A percentile compares a stretch with the other conserved stretches of the same genome.
These are phyloP conservation scores for Arachnomyces sp. DNA, from an alignment of 2,329 filamentous ascomycete species.

Conservation along the genomic window DNA sequence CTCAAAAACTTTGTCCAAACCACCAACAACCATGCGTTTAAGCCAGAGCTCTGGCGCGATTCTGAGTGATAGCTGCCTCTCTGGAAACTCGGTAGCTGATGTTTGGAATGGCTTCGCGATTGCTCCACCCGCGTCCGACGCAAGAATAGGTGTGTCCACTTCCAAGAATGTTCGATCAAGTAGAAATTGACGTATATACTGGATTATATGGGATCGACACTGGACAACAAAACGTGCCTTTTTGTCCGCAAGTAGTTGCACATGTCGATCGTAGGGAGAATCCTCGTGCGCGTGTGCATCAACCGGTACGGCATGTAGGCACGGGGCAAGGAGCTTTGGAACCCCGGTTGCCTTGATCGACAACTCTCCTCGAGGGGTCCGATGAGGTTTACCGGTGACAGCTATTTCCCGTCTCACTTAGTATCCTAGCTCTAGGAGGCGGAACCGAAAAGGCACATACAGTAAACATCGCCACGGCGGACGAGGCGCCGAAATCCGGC, in stretches of 20 bases:
- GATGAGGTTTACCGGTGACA: constrained; percentile 60
- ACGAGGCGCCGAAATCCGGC: constrained; percentile 57
- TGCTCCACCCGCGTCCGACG: constrained; percentile 75
- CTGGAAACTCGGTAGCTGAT: constrained; percentile 63
- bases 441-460: constrained; percentile 43
- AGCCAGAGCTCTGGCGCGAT: constrained; percentile 94
- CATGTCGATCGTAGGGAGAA: constrained; percentile 67
- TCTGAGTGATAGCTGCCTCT: constrained; percentile 64
- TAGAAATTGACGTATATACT: constrained; percentile 65
- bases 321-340: constrained; percentile 66
- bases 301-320: constrained; percentile 69
- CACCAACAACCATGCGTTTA: constrained; percentile 82
- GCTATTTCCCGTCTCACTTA: constrained; percentile 36
- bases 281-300: constrained; percentile 62
- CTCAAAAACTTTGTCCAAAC: constrained; percentile 82
- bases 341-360: constrained; percentile 61
- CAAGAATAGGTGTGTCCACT: constrained; percentile 83
- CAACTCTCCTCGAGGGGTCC: constrained; percentile 65
- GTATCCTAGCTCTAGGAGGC: constrained; percentile 3
- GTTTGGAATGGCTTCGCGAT: constrained; percentile 81
- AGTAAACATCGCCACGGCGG: constrained; percentile 74
- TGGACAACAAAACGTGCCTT: constrained; percentile 60
- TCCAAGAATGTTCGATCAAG: constrained; percentile 67
- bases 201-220: constrained; percentile 65
- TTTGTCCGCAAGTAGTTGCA: constrained; percentile 74